Evolutionary conservation across 371 early-diverging fungal species (phyloP), one percentile per base, ranked within the genome.

Genomic region (Nematocida parisii): DNA sequence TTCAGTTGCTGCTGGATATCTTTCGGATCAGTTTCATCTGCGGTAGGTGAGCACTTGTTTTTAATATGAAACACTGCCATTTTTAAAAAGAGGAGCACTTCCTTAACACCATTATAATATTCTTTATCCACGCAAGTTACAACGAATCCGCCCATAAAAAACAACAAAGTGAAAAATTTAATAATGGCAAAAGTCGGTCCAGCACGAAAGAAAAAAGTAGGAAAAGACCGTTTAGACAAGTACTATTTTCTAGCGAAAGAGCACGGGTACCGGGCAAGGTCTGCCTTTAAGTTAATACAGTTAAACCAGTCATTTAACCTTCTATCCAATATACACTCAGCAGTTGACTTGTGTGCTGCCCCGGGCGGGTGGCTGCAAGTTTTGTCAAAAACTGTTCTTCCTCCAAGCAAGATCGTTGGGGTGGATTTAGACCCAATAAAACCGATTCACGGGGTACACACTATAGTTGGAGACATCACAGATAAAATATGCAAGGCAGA

Each of bases 211-310:
- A 82, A 73, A 68, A 82, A 83, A 56, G 47, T 71, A 5, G 86
- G 82, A 67, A 87, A 96, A 94, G 87, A 94, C 71, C 93, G 99
- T 88, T 90, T 98, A 89, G 99, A 99, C 90, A 98, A 98, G 90
- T 97, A 94, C 90, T 99, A 99, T 89, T 93, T 95, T 88, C 90
- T 97, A 89, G 99, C 99, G 86, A 99, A 98, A 90, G 97, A 97
- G 86, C 96, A 97, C 86, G 99, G 99, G 75, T 99, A 95, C 89
- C 92, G 98, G 86, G 95, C 98, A 67, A 94, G 99, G 90, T 95
- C 98, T 86, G 98, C 99, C 22, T 98, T 94, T 90, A 98, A 98
- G 87, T 88, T 98, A 55, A 89, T 97, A 56, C 97, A 98, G 83
- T 85, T 99, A 64, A 93, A 96, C 87, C 93, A 94, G 75, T 93